A percentile compares a stretch with the other conserved stretches of the same genome.
phyloP scores from a whole-genome alignment of 1,284 basidiomycete species.

The Heterobasidion occidentale region DNA sequence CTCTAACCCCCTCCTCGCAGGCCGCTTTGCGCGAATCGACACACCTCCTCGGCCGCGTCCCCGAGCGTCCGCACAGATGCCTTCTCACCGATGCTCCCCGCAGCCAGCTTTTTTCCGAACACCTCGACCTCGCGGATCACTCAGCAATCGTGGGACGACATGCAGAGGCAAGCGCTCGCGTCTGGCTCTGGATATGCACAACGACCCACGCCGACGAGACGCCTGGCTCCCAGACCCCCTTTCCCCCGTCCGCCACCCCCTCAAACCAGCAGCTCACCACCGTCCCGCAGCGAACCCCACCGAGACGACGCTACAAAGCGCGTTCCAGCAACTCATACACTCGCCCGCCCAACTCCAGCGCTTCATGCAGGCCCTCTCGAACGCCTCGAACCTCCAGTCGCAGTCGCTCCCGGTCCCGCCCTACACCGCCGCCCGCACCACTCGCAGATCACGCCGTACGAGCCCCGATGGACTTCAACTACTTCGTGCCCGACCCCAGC shows the following conservation, averaged over 20 bases:
- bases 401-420: constrained; percentile 6
- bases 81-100: background rate
- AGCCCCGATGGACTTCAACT: constrained; percentile 5
- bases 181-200: background rate
- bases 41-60: constrained; percentile 4
- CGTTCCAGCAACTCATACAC: constrained; percentile 52
- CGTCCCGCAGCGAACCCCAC: constrained; percentile 6
- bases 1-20: background rate
- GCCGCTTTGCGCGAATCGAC: constrained; percentile 9
- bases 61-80: background rate
- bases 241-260: background rate
- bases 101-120: background rate
- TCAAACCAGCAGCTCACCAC: background rate
- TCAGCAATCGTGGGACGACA: background rate
- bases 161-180: background rate
- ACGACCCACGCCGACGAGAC: background rate
- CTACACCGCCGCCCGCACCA: background rate
- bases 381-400: constrained; percentile 4
- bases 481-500: constrained; percentile 13
- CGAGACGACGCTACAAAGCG: constrained; percentile 50
- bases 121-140: background rate
- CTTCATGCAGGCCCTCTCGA: constrained; percentile 50
- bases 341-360: constrained; percentile 65
- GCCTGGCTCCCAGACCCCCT: background rate
- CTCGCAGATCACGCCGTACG: constrained; percentile 22